These are phyloP conservation scores for Phanerodontia chrysosporium DNA, from an alignment of 768 basidiomycete species.

Conservation along the genomic window DNA sequence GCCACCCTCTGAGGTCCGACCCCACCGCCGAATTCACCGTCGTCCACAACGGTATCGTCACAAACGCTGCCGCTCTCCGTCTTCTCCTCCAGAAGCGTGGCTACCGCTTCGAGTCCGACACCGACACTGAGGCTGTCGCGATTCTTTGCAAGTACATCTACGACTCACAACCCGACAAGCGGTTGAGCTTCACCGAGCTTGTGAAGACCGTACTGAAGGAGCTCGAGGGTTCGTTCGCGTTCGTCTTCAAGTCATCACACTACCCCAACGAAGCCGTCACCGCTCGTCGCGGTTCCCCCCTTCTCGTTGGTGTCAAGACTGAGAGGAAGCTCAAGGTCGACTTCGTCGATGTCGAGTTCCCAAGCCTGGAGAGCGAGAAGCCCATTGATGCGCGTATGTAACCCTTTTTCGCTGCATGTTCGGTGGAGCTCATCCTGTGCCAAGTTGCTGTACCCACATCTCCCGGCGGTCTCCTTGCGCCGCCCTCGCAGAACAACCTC, in stretches of 20 bases:
- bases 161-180: slow-evolving; percentile 86
- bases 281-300: slow-evolving; percentile 94
- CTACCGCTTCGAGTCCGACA: slow-evolving; percentile 90
- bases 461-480: slow-evolving; percentile 61
- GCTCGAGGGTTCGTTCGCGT: slow-evolving; percentile 97
- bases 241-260: slow-evolving; percentile 96
- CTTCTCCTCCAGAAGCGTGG: slow-evolving; percentile 94
- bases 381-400: slow-evolving; percentile 38
- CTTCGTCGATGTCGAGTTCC: slow-evolving; percentile 97
- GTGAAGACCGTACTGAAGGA: slow-evolving; percentile 96
- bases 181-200: slow-evolving; percentile 82
- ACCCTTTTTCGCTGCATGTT: neutral
- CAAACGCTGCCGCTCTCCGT: slow-evolving; percentile 84
- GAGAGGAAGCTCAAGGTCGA: slow-evolving; percentile 99
- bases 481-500: slow-evolving; percentile 71
- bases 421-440: neutral
- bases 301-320: slow-evolving; percentile 97
- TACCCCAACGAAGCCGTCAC: slow-evolving; percentile 96
- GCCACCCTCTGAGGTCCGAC: slow-evolving; percentile 92
- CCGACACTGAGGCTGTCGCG: slow-evolving; percentile 96
- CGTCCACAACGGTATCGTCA: slow-evolving; percentile 99
- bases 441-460: slow-evolving; percentile 38
- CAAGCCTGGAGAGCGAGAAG: slow-evolving; percentile 58
- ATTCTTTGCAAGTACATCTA: slow-evolving; percentile 95
- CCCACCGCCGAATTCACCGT: slow-evolving; percentile 78